Evolutionary conservation across 768 basidiomycete genomes (phyloP).

Genomic region (Leccinum barrowsii): DNA sequence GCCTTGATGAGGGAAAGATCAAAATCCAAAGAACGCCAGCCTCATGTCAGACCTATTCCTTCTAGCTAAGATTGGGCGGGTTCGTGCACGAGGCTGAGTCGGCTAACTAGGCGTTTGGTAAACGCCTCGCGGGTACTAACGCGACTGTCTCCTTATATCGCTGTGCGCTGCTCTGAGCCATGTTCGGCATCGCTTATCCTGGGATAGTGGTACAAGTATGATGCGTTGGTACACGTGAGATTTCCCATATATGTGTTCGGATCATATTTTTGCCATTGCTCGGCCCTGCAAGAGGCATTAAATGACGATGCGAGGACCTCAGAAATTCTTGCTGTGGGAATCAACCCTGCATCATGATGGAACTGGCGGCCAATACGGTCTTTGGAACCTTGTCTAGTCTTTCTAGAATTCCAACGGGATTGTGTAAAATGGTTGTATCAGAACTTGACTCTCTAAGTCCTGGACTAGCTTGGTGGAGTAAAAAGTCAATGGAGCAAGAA

Average conservation of each 20-base stretch:
- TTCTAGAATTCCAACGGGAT: not conserved
- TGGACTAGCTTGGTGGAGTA: not conserved
- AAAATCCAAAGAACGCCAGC: not conserved
- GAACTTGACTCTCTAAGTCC: not conserved
- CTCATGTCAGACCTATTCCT: conserved; percentile 13
- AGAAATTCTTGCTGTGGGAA: not conserved
- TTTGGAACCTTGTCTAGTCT: not conserved
- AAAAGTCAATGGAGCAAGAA: not conserved
- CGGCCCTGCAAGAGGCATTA: conserved; percentile 2
- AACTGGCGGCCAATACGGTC: not conserved
- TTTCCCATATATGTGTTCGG: conserved; percentile 6
- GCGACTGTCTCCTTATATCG: not conserved
- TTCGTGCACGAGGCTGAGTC: not conserved
- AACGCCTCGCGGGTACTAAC: conserved; percentile 12
- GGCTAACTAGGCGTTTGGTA: not conserved
- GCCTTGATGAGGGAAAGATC: conserved; percentile 9
- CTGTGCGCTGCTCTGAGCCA: not conserved
- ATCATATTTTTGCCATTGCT: not conserved
- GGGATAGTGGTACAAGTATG: not conserved
- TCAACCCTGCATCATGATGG: not conserved
- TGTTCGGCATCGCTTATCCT: conserved; percentile 10
- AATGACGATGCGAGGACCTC: not conserved
- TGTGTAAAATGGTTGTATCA: not conserved
- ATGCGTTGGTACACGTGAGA: not conserved
- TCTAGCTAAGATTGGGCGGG: not conserved